These are phyloP conservation scores for Austroboletus eburneus DNA, from an alignment of 768 basidiomycete genomes.

Conservation along the genomic window DNA sequence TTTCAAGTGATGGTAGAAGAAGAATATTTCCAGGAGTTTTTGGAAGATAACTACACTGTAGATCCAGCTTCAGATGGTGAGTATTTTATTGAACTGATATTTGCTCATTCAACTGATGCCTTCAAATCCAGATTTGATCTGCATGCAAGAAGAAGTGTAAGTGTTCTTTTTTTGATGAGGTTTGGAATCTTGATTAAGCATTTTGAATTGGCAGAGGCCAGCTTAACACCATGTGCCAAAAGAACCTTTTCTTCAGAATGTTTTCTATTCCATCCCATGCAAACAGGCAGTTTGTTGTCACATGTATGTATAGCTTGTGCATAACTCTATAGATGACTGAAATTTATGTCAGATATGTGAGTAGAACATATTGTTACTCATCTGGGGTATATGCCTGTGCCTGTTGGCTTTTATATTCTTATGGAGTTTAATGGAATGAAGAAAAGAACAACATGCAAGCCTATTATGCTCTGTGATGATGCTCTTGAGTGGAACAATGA, in stretches of 20 bases:
- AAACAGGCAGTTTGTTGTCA: neutral
- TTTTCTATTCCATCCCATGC: no score
- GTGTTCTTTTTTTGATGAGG: no score
- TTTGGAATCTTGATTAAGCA: no score
- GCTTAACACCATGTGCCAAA: no score
- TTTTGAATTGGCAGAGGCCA: no score
- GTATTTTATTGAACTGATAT: neutral
- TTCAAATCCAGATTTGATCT: neutral
- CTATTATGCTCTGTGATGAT: neutral
- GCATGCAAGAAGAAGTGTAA: neutral
- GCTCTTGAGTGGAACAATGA: neutral
- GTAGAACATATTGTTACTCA: neutral
- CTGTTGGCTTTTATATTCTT: neutral
- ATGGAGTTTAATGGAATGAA: neutral
- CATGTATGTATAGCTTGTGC: neutral
- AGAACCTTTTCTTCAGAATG: no score
- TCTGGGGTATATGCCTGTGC: neutral
- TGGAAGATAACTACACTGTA: neutral
- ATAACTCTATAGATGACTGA: neutral
- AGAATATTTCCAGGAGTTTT: neutral
- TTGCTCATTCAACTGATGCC: neutral
- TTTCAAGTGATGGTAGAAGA: neutral
- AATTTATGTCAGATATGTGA: neutral
- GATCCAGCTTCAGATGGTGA: neutral
- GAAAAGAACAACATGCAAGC: neutral